These are phyloP conservation scores for Rubus idaeus DNA, from an alignment of 306 rosid species.

Conservation along the genomic window DNA sequence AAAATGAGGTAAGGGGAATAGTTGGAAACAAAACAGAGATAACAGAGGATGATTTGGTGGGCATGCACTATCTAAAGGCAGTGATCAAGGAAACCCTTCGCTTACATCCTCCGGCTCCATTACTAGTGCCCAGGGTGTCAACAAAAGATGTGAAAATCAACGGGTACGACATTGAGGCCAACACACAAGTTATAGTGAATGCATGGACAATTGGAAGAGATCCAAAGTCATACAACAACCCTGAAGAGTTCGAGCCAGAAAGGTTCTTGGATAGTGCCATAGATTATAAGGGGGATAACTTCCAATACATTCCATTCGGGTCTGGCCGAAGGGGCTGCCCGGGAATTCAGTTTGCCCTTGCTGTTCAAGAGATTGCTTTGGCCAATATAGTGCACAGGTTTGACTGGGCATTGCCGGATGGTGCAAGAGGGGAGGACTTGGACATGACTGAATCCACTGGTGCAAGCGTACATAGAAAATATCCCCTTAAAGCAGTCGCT, in stretches of 20 bases:
- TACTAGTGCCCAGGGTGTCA: background rate
- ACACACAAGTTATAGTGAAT: background rate
- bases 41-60: background rate
- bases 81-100: background rate
- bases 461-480: background rate
- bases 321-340: constrained; percentile 29
- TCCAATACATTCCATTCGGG: constrained; percentile 40
- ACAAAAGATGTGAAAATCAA: background rate
- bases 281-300: constrained; percentile 32
- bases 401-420: constrained; percentile 17
- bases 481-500: constrained; percentile 33
- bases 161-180: background rate
- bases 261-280: constrained; percentile 15
- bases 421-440: constrained; percentile 20
- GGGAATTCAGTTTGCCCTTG: constrained; percentile 26
- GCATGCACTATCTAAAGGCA: background rate
- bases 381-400: constrained; percentile 28
- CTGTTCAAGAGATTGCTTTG: constrained; percentile 23
- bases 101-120: constrained; percentile 3
- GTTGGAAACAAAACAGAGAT: background rate
- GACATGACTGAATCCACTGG: constrained; percentile 40
- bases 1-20: constrained; percentile 5
- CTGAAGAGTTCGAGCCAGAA: background rate
- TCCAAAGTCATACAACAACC: background rate
- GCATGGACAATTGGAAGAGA: constrained; percentile 1